phyloP scores from a whole-genome alignment of 2,329 filamentous ascomycete species.

The Aspergillus versicolor region DNA sequence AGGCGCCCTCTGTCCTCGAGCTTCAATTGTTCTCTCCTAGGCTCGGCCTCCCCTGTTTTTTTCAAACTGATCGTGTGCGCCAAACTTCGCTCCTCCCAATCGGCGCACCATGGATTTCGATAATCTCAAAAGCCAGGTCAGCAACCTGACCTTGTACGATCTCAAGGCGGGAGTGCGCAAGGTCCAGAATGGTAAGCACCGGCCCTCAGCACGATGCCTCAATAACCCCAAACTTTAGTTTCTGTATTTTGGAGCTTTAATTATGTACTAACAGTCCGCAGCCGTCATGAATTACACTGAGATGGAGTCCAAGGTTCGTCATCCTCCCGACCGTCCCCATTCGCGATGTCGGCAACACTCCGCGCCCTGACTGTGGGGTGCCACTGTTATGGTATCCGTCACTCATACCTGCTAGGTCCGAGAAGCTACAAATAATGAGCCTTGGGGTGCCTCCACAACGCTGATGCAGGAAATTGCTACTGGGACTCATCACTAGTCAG shows the following conservation, averaged over 20 bases:
- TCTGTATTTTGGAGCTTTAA: not conserved
- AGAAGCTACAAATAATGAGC: conserved; percentile 98
- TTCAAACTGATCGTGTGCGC: conserved; percentile 10
- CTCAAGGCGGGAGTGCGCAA: conserved; percentile 92
- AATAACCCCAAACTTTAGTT: not conserved
- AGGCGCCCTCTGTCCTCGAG: conserved; percentile 1
- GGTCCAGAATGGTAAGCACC: conserved; percentile 82
- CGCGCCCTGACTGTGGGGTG: conserved; percentile 4
- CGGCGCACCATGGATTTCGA: conserved; percentile 72
- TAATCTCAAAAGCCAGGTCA: conserved; percentile 80
- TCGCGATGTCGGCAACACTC: conserved; percentile 5
- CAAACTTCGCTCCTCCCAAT: conserved; percentile 8
- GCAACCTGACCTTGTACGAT: conserved; percentile 91
- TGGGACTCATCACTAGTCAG: conserved; percentile 96
- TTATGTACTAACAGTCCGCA: conserved; percentile 39
- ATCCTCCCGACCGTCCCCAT: conserved; percentile 16
- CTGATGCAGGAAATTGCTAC: conserved; percentile 98
- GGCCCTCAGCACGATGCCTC: not conserved
- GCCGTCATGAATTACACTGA: conserved; percentile 98
- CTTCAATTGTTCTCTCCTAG: conserved; percentile 2
- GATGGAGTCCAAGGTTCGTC: conserved; percentile 69
- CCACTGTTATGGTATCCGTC: conserved; percentile 4
- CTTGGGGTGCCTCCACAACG: conserved; percentile 83
- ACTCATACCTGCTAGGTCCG: conserved; percentile 63
- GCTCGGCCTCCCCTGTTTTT: not conserved